These are phyloP conservation scores for Penicillium hordei DNA, from an alignment of 2,329 filamentous ascomycete species.

Conservation along the genomic window DNA sequence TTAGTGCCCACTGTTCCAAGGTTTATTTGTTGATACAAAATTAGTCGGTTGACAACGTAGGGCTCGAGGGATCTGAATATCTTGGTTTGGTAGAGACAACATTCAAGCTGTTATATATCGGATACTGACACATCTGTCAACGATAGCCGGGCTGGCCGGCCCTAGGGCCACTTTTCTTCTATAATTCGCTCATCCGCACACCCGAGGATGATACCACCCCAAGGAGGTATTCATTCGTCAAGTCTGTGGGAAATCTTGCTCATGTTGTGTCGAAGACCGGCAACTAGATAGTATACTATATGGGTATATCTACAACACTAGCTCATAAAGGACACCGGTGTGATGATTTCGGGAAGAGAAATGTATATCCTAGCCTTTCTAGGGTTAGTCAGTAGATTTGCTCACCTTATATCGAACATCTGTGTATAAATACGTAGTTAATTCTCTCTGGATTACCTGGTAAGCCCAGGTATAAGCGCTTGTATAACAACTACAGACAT, in stretches of 20 bases:
- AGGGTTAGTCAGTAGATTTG: not conserved
- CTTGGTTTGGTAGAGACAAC: too few relatives aligned
- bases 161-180: not conserved
- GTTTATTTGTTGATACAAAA: not conserved
- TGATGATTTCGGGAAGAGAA: not conserved
- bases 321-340: not conserved
- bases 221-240: not conserved
- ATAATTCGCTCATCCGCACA: not conserved
- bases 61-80: not conserved
- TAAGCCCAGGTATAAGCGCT: not conserved
- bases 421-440: not conserved
- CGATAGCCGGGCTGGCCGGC: not conserved
- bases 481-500: not conserved
- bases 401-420: not conserved
- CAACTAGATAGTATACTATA: not conserved
- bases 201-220: not conserved
- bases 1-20: not conserved
- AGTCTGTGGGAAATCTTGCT: not conserved
- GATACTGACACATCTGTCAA: not conserved
- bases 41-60: not conserved
- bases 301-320: not conserved
- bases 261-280: not conserved
- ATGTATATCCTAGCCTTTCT: not conserved
- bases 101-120: not conserved
- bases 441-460: too few relatives aligned